phyloP scores from a whole-genome alignment of 1,284 basidiomycete genomes.

The Papiliotrema fonsecae region DNA sequence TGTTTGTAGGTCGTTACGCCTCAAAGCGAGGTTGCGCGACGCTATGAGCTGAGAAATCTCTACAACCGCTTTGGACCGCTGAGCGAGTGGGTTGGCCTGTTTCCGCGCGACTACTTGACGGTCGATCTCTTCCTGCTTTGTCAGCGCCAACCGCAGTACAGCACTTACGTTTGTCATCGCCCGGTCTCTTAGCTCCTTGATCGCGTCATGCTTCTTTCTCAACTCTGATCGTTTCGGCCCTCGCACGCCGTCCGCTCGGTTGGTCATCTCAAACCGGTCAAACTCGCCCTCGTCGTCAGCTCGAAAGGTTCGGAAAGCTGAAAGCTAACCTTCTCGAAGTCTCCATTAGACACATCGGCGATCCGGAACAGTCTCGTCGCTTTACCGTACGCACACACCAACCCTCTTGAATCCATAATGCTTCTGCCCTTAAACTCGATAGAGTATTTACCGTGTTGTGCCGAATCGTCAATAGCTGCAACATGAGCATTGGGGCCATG shows the following conservation, averaged over 20 bases:
- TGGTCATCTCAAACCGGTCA: constrained; percentile 56
- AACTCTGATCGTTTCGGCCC: constrained; percentile 62
- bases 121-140: constrained; percentile 56
- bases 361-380: constrained; percentile 59
- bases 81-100: constrained; percentile 27
- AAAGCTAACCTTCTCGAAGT: constrained; percentile 56
- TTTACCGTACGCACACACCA: constrained; percentile 68
- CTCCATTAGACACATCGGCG: constrained; percentile 73
- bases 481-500: not conserved
- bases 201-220: constrained; percentile 60
- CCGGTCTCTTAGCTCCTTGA: constrained; percentile 58
- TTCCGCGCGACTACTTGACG: constrained; percentile 58
- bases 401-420: constrained; percentile 55
- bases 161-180: constrained; percentile 68
- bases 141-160: not conserved
- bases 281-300: constrained; percentile 61
- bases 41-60: constrained; percentile 49
- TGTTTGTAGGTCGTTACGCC: constrained; percentile 63
- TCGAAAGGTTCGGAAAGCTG: constrained; percentile 5
- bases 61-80: constrained; percentile 58
- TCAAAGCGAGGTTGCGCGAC: constrained; percentile 62
- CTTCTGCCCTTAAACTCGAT: constrained; percentile 57
- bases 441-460: constrained; percentile 56
- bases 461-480: not conserved
- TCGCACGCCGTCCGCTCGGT: constrained; percentile 57